Base-by-base conservation (phyloP, 2,329 filamentous ascomycete species). In the Arthrobotrys conoides region DNA sequence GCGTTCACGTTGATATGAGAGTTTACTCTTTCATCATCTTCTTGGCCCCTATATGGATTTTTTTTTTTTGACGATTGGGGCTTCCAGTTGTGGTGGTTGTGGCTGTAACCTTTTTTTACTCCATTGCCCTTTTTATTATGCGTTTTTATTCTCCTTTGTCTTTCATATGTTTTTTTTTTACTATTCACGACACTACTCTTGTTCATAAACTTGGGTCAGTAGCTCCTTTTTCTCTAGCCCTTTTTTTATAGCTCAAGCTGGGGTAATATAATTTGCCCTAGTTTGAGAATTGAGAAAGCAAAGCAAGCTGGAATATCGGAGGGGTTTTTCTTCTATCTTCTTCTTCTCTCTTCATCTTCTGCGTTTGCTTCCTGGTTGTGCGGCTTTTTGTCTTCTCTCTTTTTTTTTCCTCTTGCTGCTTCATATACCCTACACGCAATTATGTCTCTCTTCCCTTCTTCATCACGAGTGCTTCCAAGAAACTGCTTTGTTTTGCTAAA, bases 361-460 rank as follows among this genome's bases (percentile, higher is more conserved):
- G 33, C 9, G 33, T 36, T 12, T 36, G n/a, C n/a, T 36, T 10
- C 6, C 6, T 36, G 33, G 33, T 36, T 36, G 33, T 36, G 27
- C 6, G 6, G 27, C 27, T 6, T 30, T 30, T 30, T 30, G 3
- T 6, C 6, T 30, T 30, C 27, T 30, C 6, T 30, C 6, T 6
- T 30, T 30, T 30, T 59, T 6, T 22, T n/a, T n/a, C 0, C 20
- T 22, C 5, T 59, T 14, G 18, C n/a, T 59, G 33, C 22, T 41
- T n/a, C 53, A 41, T 38, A 59, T 59, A 59, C 53, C 53, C 53
- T 22, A 33, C 38, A 20, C 30, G 33, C 53, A 38, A 59, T 38
- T 30, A 5, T 38, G 18, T 3, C 22, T 38, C 10, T 46, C 44
- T n/a, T 38, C 5, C 30, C 33, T 22, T 38, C 38, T 59, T 30